Evolutionary conservation across 805 yeast species (phyloP).

Genomic region (Barnettozyma vustinii): DNA sequence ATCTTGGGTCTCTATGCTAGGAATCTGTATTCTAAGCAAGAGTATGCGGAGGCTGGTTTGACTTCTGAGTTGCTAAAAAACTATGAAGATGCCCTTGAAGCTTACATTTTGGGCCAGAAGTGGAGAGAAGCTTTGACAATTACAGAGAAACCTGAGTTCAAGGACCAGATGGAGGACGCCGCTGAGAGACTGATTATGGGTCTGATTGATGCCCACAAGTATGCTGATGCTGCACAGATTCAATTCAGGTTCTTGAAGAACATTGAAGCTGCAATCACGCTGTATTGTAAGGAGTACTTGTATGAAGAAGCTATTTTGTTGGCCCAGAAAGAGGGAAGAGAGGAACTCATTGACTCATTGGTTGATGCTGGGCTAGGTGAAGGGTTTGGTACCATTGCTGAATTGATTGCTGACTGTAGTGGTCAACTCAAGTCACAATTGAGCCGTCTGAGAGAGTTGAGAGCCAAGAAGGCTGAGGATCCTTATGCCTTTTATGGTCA

Average conservation of each 20-base stretch:
- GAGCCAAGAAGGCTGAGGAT: slow-evolving; percentile 77
- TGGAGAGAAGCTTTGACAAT: slow-evolving; percentile 84
- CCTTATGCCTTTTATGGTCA: slow-evolving; percentile 82
- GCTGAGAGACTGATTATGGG: slow-evolving; percentile 57
- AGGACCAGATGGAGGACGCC: slow-evolving; percentile 36
- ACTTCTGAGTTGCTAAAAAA: slow-evolving; percentile 65
- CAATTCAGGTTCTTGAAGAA: slow-evolving; percentile 57
- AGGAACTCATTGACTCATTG: slow-evolving; percentile 47
- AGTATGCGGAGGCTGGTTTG: slow-evolving; percentile 71
- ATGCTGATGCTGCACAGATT: slow-evolving; percentile 76
- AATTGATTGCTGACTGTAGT: slow-evolving; percentile 88
- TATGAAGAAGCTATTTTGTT: slow-evolving; percentile 74
- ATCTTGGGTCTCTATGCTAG: slow-evolving; percentile 62
- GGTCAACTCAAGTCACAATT: slow-evolving; percentile 82
- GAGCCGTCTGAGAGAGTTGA: slow-evolving; percentile 73
- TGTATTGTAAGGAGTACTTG: slow-evolving; percentile 68
- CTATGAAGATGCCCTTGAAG: slow-evolving; percentile 56
- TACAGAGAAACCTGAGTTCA: slow-evolving; percentile 37
- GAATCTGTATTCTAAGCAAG: slow-evolving; percentile 47
- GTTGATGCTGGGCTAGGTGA: slow-evolving; percentile 77
- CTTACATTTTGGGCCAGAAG: slow-evolving; percentile 61
- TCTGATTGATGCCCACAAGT: slow-evolving; percentile 64
- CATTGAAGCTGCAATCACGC: slow-evolving; percentile 53
- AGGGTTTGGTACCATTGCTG: slow-evolving; percentile 83
- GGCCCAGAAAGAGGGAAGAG: slow-evolving; percentile 38